These are phyloP conservation scores for Aspergillus incahuasiensis DNA, from an alignment of 495 filamentous ascomycete genomes.

Conservation along the genomic window DNA sequence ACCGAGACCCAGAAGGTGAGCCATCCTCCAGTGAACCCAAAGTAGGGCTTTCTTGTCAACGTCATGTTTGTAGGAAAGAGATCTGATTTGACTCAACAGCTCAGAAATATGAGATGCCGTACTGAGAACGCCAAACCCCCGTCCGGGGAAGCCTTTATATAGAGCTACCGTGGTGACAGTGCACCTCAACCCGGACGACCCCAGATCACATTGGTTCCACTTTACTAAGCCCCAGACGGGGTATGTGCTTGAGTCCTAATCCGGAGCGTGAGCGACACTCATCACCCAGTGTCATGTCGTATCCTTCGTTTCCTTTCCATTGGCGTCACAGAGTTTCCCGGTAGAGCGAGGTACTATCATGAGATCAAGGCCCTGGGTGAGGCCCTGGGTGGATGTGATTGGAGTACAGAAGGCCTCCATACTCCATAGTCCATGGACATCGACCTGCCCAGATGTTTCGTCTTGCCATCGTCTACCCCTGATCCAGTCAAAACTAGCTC, in stretches of 20 bases:
- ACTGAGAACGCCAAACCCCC: neutral
- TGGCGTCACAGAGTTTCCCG: neutral
- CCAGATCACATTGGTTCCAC: neutral
- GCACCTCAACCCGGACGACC: neutral
- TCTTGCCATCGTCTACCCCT: neutral
- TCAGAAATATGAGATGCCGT: neutral
- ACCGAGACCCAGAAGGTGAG: constrained; percentile 57
- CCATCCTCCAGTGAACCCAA: constrained; percentile 54
- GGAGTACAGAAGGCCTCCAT: neutral
- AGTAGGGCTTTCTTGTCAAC: constrained; percentile 46
- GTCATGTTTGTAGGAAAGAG: no score
- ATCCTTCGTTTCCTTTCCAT: neutral
- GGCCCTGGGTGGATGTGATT: neutral
- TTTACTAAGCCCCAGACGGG: neutral
- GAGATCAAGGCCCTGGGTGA: neutral
- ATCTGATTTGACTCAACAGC: no score
- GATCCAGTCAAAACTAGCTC: neutral
- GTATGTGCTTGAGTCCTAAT: neutral
- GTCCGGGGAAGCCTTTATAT: neutral
- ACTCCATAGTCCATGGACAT: no score
- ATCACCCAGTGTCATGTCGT: neutral
- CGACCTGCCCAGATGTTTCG: neutral
- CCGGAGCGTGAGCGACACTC: neutral
- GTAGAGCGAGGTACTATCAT: neutral
- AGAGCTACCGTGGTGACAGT: neutral